Conservation (phyloP, 2,329 filamentous ascomycete genomes). For the Aspergillus quadricinctus region DNA sequence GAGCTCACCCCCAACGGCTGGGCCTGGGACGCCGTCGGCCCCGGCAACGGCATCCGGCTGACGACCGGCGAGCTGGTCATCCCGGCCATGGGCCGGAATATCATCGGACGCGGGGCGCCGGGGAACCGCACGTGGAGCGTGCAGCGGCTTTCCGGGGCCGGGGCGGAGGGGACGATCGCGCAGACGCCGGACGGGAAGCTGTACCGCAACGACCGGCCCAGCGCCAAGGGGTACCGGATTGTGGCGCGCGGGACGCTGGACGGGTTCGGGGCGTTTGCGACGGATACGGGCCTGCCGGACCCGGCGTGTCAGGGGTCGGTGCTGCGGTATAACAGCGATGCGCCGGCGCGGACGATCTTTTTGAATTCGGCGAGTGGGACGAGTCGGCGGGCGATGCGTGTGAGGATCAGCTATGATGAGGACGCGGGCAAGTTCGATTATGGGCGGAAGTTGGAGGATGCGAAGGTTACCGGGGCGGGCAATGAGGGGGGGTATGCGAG, state of each 20-base stretch:
- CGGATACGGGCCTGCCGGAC: constrained; percentile 4
- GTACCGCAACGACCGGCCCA: constrained; percentile 2
- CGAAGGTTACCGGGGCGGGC: background rate
- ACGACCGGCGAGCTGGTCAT: constrained; percentile 5
- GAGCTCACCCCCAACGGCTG: background rate
- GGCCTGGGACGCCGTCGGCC: constrained; percentile 5
- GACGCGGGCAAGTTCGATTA: constrained; percentile 4
- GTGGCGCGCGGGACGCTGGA: constrained; percentile 1
- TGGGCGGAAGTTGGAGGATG: constrained; percentile 4
- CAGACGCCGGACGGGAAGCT: constrained; percentile 4
- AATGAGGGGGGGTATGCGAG: constrained; percentile 7
- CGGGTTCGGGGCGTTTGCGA: background rate
- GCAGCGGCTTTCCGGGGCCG: constrained; percentile 3
- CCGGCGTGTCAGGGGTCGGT: constrained; percentile 6
- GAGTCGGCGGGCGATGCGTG: constrained; percentile 5
- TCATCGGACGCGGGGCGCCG: constrained; percentile 4
- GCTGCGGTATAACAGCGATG: constrained; percentile 3
- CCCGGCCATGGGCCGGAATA: constrained; percentile 3
- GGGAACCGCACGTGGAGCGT: constrained; percentile 4
- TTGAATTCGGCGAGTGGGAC: constrained; percentile 2
- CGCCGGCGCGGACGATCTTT: constrained; percentile 4
- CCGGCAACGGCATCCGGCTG: constrained; percentile 2
- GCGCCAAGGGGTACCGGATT: constrained; percentile 1
- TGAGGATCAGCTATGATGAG: constrained; percentile 3
- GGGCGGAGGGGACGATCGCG: constrained; percentile 2